Percentiles rank a stretch among this genome's conserved stretches.
These are phyloP conservation scores for Fomitopsis pulvina DNA, from an alignment of 768 basidiomycete genomes.

Conservation along the genomic window DNA sequence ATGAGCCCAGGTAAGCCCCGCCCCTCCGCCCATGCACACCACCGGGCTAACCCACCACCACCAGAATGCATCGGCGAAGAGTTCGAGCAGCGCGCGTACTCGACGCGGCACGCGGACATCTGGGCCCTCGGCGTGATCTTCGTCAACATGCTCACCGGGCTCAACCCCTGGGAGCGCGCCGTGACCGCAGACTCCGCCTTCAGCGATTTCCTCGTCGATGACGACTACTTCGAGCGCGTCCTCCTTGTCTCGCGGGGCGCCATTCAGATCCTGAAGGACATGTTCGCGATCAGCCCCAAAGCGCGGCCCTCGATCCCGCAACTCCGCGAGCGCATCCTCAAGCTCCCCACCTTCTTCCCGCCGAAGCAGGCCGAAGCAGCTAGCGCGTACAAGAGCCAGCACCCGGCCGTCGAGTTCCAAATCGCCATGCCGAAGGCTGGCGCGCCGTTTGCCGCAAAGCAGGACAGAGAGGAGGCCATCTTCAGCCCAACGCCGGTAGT, in stretches of 20 bases:
- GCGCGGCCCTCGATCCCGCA: slow-evolving; percentile 54
- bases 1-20: slow-evolving; percentile 22
- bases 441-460: background rate
- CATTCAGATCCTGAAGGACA: slow-evolving; percentile 39
- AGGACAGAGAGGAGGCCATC: background rate
- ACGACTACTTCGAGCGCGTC: slow-evolving; percentile 47
- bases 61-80: slow-evolving; percentile 17
- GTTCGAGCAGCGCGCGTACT: slow-evolving; percentile 8
- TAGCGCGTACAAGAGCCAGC: background rate
- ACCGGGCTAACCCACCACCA: slow-evolving; percentile 1
- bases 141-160: slow-evolving; percentile 39
- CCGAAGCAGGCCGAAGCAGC: background rate
- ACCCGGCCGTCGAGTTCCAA: background rate
- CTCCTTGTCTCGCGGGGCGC: slow-evolving; percentile 45
- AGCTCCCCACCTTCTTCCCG: slow-evolving; percentile 47
- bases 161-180: slow-evolving; percentile 46
- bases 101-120: slow-evolving; percentile 25
- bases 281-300: slow-evolving; percentile 63
- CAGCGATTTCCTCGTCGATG: slow-evolving; percentile 38
- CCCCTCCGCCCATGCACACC: background rate
- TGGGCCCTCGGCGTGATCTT: slow-evolving; percentile 34
- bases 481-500: no score
- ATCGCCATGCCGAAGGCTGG: background rate
- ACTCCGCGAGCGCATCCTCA: slow-evolving; percentile 49
- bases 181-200: slow-evolving; percentile 42